A percentile compares a stretch with the other conserved stretches of the same genome.
These are phyloP conservation scores for Botrytis tulipae DNA, from an alignment of 2,329 filamentous ascomycete species.

Conservation along the genomic window DNA sequence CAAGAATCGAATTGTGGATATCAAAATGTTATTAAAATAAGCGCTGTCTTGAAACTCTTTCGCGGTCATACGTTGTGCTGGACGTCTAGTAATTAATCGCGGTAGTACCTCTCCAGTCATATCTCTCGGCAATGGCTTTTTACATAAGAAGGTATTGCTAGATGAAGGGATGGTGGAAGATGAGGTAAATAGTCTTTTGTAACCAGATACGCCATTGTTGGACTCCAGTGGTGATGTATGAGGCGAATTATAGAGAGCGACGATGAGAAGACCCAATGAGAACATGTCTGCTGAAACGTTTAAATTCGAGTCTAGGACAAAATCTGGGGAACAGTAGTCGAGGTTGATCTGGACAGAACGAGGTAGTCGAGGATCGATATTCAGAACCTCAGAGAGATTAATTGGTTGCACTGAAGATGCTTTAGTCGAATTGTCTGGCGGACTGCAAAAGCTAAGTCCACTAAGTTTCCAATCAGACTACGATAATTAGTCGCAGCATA, in stretches of 20 bases:
- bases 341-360: constrained; percentile 81
- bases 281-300: constrained; percentile 88
- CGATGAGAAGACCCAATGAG: constrained; percentile 81
- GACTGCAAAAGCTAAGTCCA: constrained; percentile 85
- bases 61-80: constrained; percentile 83
- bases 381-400: constrained; percentile 77
- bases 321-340: constrained; percentile 93
- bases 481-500: constrained; percentile 38
- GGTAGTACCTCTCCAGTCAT: constrained; percentile 75
- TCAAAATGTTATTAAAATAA: constrained; percentile 95
- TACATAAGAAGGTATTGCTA: constrained; percentile 81
- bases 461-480: constrained; percentile 98
- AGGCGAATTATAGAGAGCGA: constrained; percentile 92
- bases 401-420: constrained; percentile 76
- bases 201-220: constrained; percentile 76
- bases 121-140: constrained; percentile 75
- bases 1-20: constrained; percentile 93
- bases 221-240: constrained; percentile 83
- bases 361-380: constrained; percentile 81
- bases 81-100: constrained; percentile 79
- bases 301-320: constrained; percentile 86
- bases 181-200: constrained; percentile 79
- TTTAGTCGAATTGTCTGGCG: constrained; percentile 71
- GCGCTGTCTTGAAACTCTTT: constrained; percentile 91
- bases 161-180: constrained; percentile 75